A percentile compares a stretch with the other conserved stretches of the same genome.
These are phyloP conservation scores for Amphibolis antarctica DNA, from an alignment of 106 monocot species.

Conservation along the genomic window DNA sequence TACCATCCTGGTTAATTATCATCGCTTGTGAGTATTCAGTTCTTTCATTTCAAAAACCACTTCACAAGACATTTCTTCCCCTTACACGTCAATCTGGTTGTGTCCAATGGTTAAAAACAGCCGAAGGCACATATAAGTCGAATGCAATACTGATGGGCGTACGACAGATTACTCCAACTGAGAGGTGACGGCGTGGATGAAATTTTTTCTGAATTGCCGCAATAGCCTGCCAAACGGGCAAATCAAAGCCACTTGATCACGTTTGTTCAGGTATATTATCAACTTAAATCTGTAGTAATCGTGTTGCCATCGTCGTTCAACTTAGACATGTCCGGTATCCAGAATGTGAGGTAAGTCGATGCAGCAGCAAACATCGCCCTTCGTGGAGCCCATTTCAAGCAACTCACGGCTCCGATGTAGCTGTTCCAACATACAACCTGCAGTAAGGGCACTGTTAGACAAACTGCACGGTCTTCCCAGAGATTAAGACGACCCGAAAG, in stretches of 20 bases:
- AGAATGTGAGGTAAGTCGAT: slow-evolving; percentile 66
- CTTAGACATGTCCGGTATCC: slow-evolving; percentile 54
- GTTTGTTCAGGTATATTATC: neutral
- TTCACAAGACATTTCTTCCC: too few relatives aligned
- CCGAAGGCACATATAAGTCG: too few relatives aligned
- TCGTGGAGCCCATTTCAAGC: slow-evolving; percentile 92
- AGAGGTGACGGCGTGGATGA: too few relatives aligned
- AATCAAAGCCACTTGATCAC: neutral
- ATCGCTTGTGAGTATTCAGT: too few relatives aligned
- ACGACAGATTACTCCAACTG: too few relatives aligned
- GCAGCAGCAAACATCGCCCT: slow-evolving; percentile 87
- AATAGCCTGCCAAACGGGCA: neutral
- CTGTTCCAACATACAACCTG: slow-evolving; percentile 85
- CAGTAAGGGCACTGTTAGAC: neutral
- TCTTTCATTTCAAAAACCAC: too few relatives aligned
- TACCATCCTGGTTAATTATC: too few relatives aligned
- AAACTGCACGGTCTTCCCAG: too few relatives aligned
- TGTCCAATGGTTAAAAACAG: too few relatives aligned
- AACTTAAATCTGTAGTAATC: neutral
- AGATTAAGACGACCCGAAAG: neutral
- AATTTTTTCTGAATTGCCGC: too few relatives aligned
- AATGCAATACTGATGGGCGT: too few relatives aligned
- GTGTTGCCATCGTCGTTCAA: slow-evolving; percentile 4
- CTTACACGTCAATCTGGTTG: too few relatives aligned
- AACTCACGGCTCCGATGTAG: slow-evolving; percentile 55